These are phyloP conservation scores for Colletotrichum eremochloae DNA, from an alignment of 2,329 filamentous ascomycete genomes.

Conservation along the genomic window DNA sequence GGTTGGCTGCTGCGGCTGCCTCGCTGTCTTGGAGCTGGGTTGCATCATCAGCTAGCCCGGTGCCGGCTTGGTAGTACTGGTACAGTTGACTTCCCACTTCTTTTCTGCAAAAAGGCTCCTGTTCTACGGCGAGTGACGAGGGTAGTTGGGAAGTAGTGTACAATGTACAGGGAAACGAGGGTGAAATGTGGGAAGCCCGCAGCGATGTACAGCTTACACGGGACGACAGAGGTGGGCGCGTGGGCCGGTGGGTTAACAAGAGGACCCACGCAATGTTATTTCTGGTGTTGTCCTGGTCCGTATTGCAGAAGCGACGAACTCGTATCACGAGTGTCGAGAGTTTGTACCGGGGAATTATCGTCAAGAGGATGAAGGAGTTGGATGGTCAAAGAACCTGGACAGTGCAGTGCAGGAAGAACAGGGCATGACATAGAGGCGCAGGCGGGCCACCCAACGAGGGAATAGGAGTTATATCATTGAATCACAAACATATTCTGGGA, in stretches of 20 bases:
- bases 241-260: neutral
- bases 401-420: neutral
- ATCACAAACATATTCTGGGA: neutral
- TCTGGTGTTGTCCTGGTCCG: constrained; percentile 11
- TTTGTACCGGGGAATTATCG: constrained; percentile 5
- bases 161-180: neutral
- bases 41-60: constrained; percentile 38
- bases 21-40: constrained; percentile 39
- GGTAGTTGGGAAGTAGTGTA: neutral
- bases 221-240: neutral
- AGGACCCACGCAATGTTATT: constrained; percentile 7
- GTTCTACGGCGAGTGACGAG: constrained; percentile 15
- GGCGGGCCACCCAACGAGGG: neutral
- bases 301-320: neutral
- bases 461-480: constrained; percentile 19
- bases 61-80: constrained; percentile 38
- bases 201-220: constrained; percentile 14
- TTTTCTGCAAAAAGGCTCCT: constrained; percentile 13
- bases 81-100: constrained; percentile 13
- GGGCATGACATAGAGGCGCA: neutral
- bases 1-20: constrained; percentile 22
- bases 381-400: constrained; percentile 2
- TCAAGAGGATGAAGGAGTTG: neutral
- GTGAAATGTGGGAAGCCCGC: constrained; percentile 16
- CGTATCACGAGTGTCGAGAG: neutral